Evolutionary conservation across 768 basidiomycete genomes (phyloP), one percentile per base, ranked within the genome.

Genomic region (Leucosporidium yakuticum): DNA sequence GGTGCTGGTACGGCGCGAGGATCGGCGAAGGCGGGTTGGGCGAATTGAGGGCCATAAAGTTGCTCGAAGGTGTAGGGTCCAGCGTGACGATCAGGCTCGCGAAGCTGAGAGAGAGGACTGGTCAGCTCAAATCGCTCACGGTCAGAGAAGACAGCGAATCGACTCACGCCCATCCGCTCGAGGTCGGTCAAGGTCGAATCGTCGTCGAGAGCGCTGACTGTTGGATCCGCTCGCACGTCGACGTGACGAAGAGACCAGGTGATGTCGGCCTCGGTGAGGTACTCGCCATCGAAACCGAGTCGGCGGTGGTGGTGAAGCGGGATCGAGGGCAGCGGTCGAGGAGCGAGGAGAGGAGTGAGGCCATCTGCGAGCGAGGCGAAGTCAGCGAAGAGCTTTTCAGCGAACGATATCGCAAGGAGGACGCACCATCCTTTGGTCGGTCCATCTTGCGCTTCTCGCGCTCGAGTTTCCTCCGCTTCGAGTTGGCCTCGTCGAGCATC

Each of bases 401-500:
- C 4, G 4, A 19, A 20, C 4, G 19, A 19, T 19, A 51, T 7
- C 8, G 34, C 39, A 21, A 27, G 14, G 39, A 29, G 14, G 3
- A 59, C 69, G 53, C 29, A 64, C 69, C 63, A 32, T 71, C 68
- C 29, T 70, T 69, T 29, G 68, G 65, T 32, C 87, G 81, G 73
- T 93, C 93, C 19, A 86, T 76, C 1, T 84, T 83, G 71, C 92
- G 83, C 69, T 91, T 85, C 70, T 96, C 92, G 67, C 92, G 83
- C 77, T 97, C 93, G 47, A 98, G 78, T 58, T 85, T 83, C 55
- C 94, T 82, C 66, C 90, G 83, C 78, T 95, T 95, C 70, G 89
- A 82, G 77, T 90, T 93, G 9, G 89, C 87, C 74, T 94, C 90
- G 0, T 93, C 86, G 64, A 94, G 88, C 86, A 95, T 89, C 20